A percentile compares a stretch with the other conserved stretches of the same genome.
Conservation (phyloP, 306 rosid species). For the Lathyrus tuberosus region DNA sequence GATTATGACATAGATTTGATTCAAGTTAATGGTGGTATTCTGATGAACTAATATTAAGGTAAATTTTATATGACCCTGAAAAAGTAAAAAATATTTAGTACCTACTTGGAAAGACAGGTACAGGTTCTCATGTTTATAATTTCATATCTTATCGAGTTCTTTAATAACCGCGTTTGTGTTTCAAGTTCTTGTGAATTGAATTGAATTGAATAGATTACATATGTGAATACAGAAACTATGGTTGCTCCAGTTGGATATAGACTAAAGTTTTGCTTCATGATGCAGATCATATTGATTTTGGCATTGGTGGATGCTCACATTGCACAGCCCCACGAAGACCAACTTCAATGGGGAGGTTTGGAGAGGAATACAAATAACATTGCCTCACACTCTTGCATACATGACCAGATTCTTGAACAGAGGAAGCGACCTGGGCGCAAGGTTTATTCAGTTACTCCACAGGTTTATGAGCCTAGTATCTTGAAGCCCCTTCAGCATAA, state of each 20-base stretch:
- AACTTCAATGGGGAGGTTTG: slow-evolving; percentile 48
- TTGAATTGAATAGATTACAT: slow-evolving; percentile 10
- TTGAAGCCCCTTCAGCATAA: slow-evolving; percentile 59
- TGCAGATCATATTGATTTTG: slow-evolving; percentile 70
- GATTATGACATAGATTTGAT: slow-evolving; percentile 30
- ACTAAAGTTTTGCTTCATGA: slow-evolving; percentile 30
- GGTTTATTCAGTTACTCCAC: slow-evolving; percentile 89
- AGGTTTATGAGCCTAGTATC: slow-evolving; percentile 61
- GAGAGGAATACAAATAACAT: slow-evolving; percentile 55
- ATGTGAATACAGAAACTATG: not conserved
- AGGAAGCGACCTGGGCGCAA: slow-evolving; percentile 87
- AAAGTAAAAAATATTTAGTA: not conserved
- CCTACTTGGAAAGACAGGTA: slow-evolving; percentile 21
- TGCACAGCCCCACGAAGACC: slow-evolving; percentile 51
- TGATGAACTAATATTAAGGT: slow-evolving; percentile 4
- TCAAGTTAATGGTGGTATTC: slow-evolving; percentile 1
- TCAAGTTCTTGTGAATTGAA: not conserved
- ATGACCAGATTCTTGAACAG: slow-evolving; percentile 90
- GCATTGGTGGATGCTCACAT: slow-evolving; percentile 55
- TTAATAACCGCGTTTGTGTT: not conserved
- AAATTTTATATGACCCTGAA: not conserved
- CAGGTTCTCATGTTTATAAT: slow-evolving; percentile 8
- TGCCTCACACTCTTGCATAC: slow-evolving; percentile 93
- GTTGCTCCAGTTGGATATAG: slow-evolving; percentile 20
- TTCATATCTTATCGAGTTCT: not conserved